These are phyloP conservation scores for Chytridium lagenaria DNA, from an alignment of 371 early-diverging fungal genomes.

Conservation along the genomic window DNA sequence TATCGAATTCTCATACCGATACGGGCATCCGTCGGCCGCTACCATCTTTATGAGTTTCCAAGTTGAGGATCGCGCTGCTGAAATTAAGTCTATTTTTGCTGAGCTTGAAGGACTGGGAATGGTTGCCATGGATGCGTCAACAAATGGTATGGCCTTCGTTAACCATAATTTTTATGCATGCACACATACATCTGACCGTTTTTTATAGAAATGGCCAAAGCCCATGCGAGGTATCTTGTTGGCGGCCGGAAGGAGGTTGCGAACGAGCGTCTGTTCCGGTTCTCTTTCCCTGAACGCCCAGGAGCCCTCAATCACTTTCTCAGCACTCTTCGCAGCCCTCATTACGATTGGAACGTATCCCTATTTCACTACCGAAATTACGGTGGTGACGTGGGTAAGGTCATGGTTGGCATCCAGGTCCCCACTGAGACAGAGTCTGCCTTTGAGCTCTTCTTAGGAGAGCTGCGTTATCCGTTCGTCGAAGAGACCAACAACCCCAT, in stretches of 20 bases:
- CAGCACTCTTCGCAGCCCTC: slow-evolving; percentile 61
- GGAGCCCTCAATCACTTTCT: slow-evolving; percentile 89
- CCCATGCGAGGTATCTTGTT: slow-evolving; percentile 90
- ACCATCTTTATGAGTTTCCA: slow-evolving; percentile 89
- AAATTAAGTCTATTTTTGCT: slow-evolving; percentile 70
- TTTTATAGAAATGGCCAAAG: slow-evolving; percentile 73
- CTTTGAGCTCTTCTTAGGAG: slow-evolving; percentile 73
- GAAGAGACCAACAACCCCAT: slow-evolving; percentile 92
- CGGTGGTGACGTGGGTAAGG: slow-evolving; percentile 93
- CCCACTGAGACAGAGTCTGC: slow-evolving; percentile 60
- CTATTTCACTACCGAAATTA: slow-evolving; percentile 96
- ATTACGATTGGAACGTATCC: slow-evolving; percentile 81
- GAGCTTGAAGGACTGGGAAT: slow-evolving; percentile 62
- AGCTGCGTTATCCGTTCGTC: slow-evolving; percentile 80
- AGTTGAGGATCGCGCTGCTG: slow-evolving; percentile 67
- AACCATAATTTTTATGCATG: neutral
- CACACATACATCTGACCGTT: neutral
- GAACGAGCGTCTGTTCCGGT: slow-evolving; percentile 89
- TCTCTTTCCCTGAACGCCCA: slow-evolving; percentile 95
- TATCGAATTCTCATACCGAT: slow-evolving; percentile 95
- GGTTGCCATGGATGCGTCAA: slow-evolving; percentile 70
- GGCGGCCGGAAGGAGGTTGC: slow-evolving; percentile 78
- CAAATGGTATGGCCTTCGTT: slow-evolving; percentile 79
- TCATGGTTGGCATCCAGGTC: slow-evolving; percentile 92
- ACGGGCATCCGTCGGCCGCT: slow-evolving; percentile 74